Evolutionary conservation across 2,329 filamentous ascomycete species (phyloP).

Genomic region (Diplodia corticola): DNA sequence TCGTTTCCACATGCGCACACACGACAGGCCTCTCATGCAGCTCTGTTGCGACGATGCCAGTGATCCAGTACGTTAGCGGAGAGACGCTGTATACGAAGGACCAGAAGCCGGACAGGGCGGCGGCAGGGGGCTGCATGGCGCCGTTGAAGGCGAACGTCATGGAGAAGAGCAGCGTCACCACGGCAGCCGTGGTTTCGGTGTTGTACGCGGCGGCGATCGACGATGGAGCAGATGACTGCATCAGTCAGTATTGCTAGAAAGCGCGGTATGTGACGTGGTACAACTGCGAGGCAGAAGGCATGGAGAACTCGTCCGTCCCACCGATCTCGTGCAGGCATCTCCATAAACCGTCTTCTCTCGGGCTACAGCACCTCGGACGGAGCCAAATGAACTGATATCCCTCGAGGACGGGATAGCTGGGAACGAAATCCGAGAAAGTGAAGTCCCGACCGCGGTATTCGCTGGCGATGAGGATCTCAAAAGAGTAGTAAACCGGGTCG

Average conservation of each 20-base stretch:
- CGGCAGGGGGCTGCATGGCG: constrained; percentile 62
- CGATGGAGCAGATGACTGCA: too few relatives aligned
- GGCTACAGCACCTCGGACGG: constrained; percentile 43
- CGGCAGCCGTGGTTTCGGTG: constrained; percentile 65
- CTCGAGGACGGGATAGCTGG: constrained; percentile 38
- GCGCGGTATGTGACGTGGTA: constrained; percentile 41
- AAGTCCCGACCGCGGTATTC: constrained; percentile 53
- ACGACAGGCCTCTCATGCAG: constrained; percentile 35
- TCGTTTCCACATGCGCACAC: too few relatives aligned
- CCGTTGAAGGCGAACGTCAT: constrained; percentile 63
- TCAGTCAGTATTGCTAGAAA: constrained; percentile 48
- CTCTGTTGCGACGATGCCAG: constrained; percentile 42
- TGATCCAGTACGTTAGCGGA: constrained; percentile 65
- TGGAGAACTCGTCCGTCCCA: constrained; percentile 46
- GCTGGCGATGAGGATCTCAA: constrained; percentile 77
- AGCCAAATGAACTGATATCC: constrained; percentile 46
- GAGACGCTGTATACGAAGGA: constrained; percentile 72
- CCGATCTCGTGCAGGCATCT: constrained; percentile 40
- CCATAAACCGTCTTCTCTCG: constrained; percentile 43
- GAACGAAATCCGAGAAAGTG: constrained; percentile 50
- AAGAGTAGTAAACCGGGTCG: constrained; percentile 76
- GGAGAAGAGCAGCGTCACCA: constrained; percentile 62
- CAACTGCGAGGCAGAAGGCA: constrained; percentile 39
- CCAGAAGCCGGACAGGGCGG: constrained; percentile 69
- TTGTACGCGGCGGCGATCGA: constrained; percentile 66